Base-by-base conservation (phyloP, 768 basidiomycete genomes). In the Collybiopsis confluens region DNA sequence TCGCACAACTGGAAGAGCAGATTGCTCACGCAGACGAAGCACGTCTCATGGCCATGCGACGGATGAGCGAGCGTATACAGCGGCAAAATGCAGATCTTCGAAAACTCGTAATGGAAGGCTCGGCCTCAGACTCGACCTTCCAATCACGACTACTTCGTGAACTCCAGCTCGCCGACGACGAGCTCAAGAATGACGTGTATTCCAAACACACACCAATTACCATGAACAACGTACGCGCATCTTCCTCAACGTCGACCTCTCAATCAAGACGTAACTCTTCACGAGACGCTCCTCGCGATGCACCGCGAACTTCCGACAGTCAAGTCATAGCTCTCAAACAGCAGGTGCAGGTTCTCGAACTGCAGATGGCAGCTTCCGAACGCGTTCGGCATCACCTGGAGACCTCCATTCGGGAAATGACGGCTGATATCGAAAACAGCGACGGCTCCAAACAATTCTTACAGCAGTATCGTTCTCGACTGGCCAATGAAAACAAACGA, bases 1-100 rank as follows among this genome's bases (percentile, higher is more conserved):
- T 90, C 46, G 65, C 77, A 1, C 77, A 85, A 45, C 71, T 90
- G 3, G 84, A 90, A 63, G 70, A 70, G 26, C 80, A 83, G 55
- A 67, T 88, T 4, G 76, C 80, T 38, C 82, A 86, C 33, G 72
- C 79, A 1, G 79, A 83, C 52, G 67, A 73, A 13, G 71, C 78
- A 0, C 74, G 77, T 48, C 62, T 70, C 2, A 79, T 77, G 24
- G 77, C 78, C 2, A 66, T 76, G 2, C 77, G 75, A 58, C 35
- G 30, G n/a, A 83, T 88, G 59, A 80, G 76, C 59, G 80, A 82
- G 35, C 81, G 77, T 43, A 77, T 88, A 27, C 81, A 83, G 59
- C 77, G 76, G 15, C 86, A 88, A 51, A 86, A 88, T 61, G 77
- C 78, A n/a, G 87, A 90, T 56, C 78, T 90, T 38, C 81, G 86